phyloP scores from a whole-genome alignment of 2,329 filamentous ascomycete species.

The Ophiocordyceps unilateralis region DNA sequence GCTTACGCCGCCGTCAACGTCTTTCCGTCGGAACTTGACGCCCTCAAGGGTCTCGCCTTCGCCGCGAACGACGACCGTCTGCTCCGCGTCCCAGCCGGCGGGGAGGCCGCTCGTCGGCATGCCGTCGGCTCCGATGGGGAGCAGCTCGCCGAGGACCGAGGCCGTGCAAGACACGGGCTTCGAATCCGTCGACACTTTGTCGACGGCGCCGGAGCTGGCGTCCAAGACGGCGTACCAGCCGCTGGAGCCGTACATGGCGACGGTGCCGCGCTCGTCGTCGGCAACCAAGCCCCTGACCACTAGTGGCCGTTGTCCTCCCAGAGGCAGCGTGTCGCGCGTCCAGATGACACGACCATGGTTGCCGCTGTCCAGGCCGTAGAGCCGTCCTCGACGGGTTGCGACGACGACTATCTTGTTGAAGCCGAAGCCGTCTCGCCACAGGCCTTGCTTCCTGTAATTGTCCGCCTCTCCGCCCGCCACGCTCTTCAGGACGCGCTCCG shows the following conservation, averaged over 20 bases:
- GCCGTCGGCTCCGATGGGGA: constrained; percentile 34
- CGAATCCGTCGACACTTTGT: constrained; percentile 18
- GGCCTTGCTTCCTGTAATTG: constrained; percentile 20
- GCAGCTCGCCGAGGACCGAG: constrained; percentile 32
- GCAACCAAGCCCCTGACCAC: constrained; percentile 51
- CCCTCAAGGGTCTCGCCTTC: constrained; percentile 31
- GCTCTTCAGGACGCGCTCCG: constrained; percentile 48
- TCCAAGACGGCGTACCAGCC: constrained; percentile 45
- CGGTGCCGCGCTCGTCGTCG: constrained; percentile 35
- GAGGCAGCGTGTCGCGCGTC: constrained; percentile 47
- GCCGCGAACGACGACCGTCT: constrained; percentile 36
- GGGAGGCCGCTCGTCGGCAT: constrained; percentile 26
- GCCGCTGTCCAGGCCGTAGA: constrained; percentile 66
- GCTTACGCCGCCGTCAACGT: constrained; percentile 20
- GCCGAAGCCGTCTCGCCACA: constrained; percentile 62
- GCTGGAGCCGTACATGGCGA: constrained; percentile 40
- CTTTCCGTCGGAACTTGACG: constrained; percentile 26
- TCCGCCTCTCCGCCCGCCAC: constrained; percentile 38
- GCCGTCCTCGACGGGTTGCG: constrained; percentile 59
- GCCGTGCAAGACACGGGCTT: constrained; percentile 23
- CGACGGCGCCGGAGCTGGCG: constrained; percentile 31
- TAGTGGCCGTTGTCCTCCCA: constrained; percentile 38
- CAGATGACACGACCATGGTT: constrained; percentile 60
- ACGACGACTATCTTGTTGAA: constrained; percentile 75
- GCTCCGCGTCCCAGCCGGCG: constrained; percentile 27